These are phyloP conservation scores for Panicum virgatum DNA, from an alignment of 202 grass and related monocot genomes.

Conservation along the genomic window DNA sequence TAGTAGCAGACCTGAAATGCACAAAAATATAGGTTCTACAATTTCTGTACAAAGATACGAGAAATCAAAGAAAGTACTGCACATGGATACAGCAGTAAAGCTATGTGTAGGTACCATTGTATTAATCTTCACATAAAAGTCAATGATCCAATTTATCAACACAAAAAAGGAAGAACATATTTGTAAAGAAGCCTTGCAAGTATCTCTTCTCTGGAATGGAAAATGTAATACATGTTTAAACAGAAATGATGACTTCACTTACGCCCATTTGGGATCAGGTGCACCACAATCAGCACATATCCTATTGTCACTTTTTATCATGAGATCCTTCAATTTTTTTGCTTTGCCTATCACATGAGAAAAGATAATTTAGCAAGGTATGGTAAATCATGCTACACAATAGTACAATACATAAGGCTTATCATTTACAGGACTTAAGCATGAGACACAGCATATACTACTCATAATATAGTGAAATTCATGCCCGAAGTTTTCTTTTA, in stretches of 20 bases:
- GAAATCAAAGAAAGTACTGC: slow-evolving; percentile 28
- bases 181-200: slow-evolving; percentile 11
- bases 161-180: slow-evolving; percentile 28
- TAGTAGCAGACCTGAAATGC: slow-evolving; percentile 79
- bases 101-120: background rate
- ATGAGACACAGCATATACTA: background rate
- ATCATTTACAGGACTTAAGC: background rate
- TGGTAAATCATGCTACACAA: background rate
- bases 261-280: slow-evolving; percentile 94
- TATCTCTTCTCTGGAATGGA: slow-evolving; percentile 21
- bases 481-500: slow-evolving; percentile 18
- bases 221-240: slow-evolving; percentile 11
- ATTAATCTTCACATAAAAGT: slow-evolving; percentile 18
- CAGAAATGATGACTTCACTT: slow-evolving; percentile 50
- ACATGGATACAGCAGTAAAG: slow-evolving; percentile 19
- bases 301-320: slow-evolving; percentile 82
- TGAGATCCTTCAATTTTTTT: slow-evolving; percentile 91
- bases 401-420: too few species aligned
- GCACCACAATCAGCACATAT: slow-evolving; percentile 95
- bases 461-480: slow-evolving; percentile 1
- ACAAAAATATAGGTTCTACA: background rate
- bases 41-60: background rate
- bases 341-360: slow-evolving; percentile 66
- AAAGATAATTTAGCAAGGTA: background rate
- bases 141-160: slow-evolving; percentile 15